Conservation (phyloP, 345 rosid species). For the Corymbia maculata region DNA sequence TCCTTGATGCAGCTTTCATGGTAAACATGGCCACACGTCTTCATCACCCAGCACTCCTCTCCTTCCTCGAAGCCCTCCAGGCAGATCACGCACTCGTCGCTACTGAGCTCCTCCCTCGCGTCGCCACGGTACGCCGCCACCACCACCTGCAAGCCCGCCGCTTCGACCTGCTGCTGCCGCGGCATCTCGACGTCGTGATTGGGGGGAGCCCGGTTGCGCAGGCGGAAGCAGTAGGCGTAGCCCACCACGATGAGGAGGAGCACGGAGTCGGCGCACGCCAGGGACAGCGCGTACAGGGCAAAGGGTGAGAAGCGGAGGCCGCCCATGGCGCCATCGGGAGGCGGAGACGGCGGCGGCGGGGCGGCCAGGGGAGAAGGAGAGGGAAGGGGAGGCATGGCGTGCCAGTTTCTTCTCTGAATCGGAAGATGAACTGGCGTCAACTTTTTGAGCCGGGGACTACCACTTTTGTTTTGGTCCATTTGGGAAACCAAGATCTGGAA, state of each 20-base stretch:
- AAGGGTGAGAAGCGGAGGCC: background rate
- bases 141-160: background rate
- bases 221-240: background rate
- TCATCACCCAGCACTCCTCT: background rate
- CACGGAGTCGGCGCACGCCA: background rate
- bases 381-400: background rate
- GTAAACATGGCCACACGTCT: background rate
- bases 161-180: background rate
- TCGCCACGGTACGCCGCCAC: background rate
- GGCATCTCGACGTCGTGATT: background rate
- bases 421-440: background rate
- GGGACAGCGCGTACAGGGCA: background rate
- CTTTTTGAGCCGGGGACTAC: background rate
- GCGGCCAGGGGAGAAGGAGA: background rate
- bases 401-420: background rate
- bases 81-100: background rate
- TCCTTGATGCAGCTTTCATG: background rate
- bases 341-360: background rate
- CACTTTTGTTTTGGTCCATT: background rate
- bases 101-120: background rate
- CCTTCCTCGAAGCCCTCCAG: background rate
- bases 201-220: background rate
- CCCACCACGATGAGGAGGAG: background rate
- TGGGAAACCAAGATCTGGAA: background rate
- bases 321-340: background rate